phyloP scores from a whole-genome alignment of 148 eudicot genomes.

The Chenopodium formosanum region DNA sequence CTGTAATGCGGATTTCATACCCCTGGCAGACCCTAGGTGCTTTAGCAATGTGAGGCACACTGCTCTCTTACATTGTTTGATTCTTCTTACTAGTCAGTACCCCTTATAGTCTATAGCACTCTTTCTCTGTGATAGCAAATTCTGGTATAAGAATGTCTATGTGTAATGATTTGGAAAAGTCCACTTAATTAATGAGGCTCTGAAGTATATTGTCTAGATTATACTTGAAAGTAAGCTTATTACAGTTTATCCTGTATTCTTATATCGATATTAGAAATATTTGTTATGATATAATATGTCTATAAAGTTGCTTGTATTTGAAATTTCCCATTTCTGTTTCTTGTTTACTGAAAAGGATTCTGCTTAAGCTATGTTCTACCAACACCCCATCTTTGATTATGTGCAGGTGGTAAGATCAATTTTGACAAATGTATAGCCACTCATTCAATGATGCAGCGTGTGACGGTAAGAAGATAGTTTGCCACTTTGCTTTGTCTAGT shows the following conservation, averaged over 20 bases:
- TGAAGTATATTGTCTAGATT: too few relatives aligned
- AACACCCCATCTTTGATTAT: constrained; percentile 12
- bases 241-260: not conserved
- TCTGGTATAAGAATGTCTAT: too few relatives aligned
- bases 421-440: constrained; percentile 94
- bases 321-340: not conserved
- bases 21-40: not conserved
- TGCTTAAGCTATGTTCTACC: not conserved
- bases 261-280: not conserved
- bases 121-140: too few relatives aligned
- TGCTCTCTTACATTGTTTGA: not conserved
- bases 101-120: not conserved
- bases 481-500: not conserved
- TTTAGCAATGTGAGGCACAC: not conserved
- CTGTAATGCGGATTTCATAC: too few relatives aligned
- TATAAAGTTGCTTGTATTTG: not conserved
- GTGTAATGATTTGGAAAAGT: not conserved
- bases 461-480: constrained; percentile 54
- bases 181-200: not conserved
- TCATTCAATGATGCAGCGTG: constrained; percentile 71
- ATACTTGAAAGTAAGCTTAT: not conserved
- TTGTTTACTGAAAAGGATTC: constrained; percentile 10
- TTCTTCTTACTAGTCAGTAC: not conserved
- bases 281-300: not conserved
- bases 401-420: constrained; percentile 58